These are phyloP conservation scores for Epichloe festucae DNA, from an alignment of 2,329 filamentous ascomycete genomes.

Conservation along the genomic window DNA sequence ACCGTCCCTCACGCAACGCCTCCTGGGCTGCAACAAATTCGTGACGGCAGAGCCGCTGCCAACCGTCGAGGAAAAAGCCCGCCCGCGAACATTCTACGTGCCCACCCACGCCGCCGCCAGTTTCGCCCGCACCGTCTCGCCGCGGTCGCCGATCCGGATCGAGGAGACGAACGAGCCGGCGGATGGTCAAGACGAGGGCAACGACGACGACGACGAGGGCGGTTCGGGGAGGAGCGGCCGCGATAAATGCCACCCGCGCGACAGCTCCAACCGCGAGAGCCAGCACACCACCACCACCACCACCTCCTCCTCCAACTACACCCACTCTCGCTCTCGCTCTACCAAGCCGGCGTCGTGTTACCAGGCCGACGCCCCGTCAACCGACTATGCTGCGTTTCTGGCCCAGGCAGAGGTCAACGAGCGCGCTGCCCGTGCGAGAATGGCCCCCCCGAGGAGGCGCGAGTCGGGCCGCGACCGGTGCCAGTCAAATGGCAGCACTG, in stretches of 20 bases:
- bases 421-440: constrained; percentile 2
- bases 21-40: constrained; percentile 1
- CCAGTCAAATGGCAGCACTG: too few species aligned
- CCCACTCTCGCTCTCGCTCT: too few species aligned
- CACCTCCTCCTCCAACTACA: too few species aligned
- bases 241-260: too few species aligned
- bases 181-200: not conserved
- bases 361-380: not conserved
- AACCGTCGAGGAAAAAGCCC: not conserved
- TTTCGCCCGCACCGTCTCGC: constrained; percentile 12
- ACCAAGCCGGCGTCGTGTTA: too few species aligned
- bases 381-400: constrained; percentile 14
- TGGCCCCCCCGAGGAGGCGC: not conserved
- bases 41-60: not conserved
- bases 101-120: constrained; percentile 19
- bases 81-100: constrained; percentile 10
- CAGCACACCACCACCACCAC: too few species aligned
- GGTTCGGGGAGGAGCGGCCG: too few species aligned
- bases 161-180: constrained; percentile 6
- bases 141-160: constrained; percentile 8
- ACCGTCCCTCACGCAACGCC: constrained; percentile 3
- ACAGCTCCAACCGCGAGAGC: too few species aligned
- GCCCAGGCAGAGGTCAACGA: constrained; percentile 9
- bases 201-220: too few species aligned
- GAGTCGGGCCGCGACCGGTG: not conserved